Base-by-base conservation (phyloP, 1,139 yeast genomes). In the Kodamaea anthophila region DNA sequence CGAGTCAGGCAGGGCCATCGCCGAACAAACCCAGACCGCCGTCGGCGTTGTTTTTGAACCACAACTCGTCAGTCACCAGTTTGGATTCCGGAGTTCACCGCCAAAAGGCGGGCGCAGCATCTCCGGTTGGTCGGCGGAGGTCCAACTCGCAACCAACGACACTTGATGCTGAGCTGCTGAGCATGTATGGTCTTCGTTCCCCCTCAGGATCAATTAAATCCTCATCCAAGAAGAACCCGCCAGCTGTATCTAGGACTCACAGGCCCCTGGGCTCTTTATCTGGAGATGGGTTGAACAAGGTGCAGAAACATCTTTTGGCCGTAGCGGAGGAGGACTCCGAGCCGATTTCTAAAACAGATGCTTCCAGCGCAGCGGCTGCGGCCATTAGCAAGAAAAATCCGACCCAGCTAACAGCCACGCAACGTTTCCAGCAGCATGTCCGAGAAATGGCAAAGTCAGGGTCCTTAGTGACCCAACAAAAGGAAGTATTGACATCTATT, bases 391-490 rank as follows among this genome's bases (percentile, higher is more conserved):
- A 15, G 9, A 32, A 29, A 11, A 23, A 15, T 21, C 32, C 28
- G 11, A 29, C 11, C 13, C 30, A 40, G 29, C 40, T 63, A 15
- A 55, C 62, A 9, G 71, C 72, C 4, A 55, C 55, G 25, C 70
- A 65, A 37, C 42, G 69, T 32, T 52, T 65, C 18, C 69, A 64
- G 37, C 58, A 53, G 24, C 70, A 64, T 38, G 44, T 66, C 24
- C 46, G 58, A 28, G 56, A 59, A 35, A 71, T 67, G 1, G 58
- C 70, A 1, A 60, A 50, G 39, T 42, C 59, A 3, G 73, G 73
- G 0, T 27, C 58, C 1, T 47, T 66, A 24, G 47, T 59, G 48
- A 60, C 70, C 0, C 70, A 64, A 33, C 60, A 62, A 31, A 56
- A 55, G 37, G 69, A 62, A 36, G 36, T 44, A 1, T 44, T 65